These are phyloP conservation scores for Nitzschia sp. DNA, from an alignment of 108 stramenopile genomes.

Conservation along the genomic window DNA sequence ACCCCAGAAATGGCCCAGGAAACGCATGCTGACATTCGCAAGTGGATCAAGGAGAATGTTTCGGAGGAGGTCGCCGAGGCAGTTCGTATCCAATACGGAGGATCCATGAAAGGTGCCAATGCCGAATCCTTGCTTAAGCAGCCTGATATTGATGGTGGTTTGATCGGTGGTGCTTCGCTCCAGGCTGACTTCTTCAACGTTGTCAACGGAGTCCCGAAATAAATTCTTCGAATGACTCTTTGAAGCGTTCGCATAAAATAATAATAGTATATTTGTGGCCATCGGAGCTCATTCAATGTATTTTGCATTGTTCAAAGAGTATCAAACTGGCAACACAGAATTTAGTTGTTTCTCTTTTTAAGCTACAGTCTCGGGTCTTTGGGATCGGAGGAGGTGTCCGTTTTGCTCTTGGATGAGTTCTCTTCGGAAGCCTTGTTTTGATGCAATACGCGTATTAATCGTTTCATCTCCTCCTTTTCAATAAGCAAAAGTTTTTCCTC, in stretches of 20 bases:
- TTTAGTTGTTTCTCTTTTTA: too few relatives aligned
- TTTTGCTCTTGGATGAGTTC: too few relatives aligned
- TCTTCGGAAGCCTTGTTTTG: too few relatives aligned
- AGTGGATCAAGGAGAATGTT: constrained; percentile 89
- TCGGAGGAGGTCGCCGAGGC: constrained; percentile 78
- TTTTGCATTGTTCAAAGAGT: too few relatives aligned
- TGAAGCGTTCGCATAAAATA: too few relatives aligned
- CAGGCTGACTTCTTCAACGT: constrained; percentile 95
- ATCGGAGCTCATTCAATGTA: too few relatives aligned
- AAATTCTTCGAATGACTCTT: too few relatives aligned
- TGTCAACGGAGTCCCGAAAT: constrained; percentile 84
- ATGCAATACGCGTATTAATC: constrained; percentile 63
- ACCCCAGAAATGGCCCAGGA: constrained; percentile 99
- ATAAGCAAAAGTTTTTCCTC: constrained; percentile 65
- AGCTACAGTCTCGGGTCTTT: too few relatives aligned
- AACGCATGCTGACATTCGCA: constrained; percentile 92
- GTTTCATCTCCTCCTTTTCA: constrained; percentile 67
- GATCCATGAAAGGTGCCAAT: constrained; percentile 94
- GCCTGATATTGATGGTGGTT: constrained; percentile 94
- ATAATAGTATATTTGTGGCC: too few relatives aligned
- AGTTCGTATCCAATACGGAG: constrained; percentile 96
- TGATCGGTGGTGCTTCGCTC: constrained; percentile 96
- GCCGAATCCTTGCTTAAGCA: constrained; percentile 80
- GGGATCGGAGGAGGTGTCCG: too few relatives aligned
- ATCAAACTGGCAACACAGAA: too few relatives aligned